phyloP scores from a whole-genome alignment of 2,329 filamentous ascomycete species.

The Lachnum nothofagi region DNA sequence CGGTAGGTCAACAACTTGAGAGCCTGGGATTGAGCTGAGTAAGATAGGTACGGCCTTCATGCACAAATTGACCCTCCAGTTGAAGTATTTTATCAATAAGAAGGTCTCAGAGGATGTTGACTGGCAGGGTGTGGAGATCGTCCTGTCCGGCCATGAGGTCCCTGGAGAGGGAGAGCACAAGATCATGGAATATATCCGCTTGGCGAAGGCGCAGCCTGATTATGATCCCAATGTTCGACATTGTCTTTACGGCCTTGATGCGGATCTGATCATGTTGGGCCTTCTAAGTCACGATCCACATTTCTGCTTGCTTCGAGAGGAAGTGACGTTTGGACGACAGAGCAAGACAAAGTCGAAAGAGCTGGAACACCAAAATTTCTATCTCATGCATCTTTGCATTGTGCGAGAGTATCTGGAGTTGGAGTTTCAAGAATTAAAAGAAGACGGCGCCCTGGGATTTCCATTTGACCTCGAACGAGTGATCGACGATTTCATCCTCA shows the following conservation, averaged over 20 bases:
- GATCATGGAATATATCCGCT: conserved; percentile 99
- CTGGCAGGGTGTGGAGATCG: conserved; percentile 95
- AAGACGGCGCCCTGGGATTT: conserved; percentile 66
- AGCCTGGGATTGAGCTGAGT: conserved; percentile 33
- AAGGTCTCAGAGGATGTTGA: conserved; percentile 95
- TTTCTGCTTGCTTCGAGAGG: conserved; percentile 93
- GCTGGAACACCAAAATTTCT: conserved; percentile 98
- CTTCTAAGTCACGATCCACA: conserved; percentile 96
- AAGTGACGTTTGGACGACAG: conserved; percentile 92
- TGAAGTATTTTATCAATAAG: conserved; percentile 98
- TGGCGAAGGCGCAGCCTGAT: conserved; percentile 87
- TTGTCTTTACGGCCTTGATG: conserved; percentile 94
- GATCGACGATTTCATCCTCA: conserved; percentile 98
- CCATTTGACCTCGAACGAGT: conserved; percentile 89
- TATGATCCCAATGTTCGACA: conserved; percentile 93
- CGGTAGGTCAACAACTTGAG: conserved; percentile 40
- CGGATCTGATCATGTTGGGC: conserved; percentile 97
- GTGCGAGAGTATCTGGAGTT: conserved; percentile 94
- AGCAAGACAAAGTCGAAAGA: conserved; percentile 89
- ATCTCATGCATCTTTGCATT: conserved; percentile 92
- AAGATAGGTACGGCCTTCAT: conserved; percentile 73
- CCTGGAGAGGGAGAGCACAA: conserved; percentile 98
- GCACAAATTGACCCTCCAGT: conserved; percentile 87
- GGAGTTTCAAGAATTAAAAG: conserved; percentile 89
- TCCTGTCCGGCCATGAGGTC: conserved; percentile 94